phyloP scores from a whole-genome alignment of 2,329 filamentous ascomycete species.

The Xylariaceae sp. region DNA sequence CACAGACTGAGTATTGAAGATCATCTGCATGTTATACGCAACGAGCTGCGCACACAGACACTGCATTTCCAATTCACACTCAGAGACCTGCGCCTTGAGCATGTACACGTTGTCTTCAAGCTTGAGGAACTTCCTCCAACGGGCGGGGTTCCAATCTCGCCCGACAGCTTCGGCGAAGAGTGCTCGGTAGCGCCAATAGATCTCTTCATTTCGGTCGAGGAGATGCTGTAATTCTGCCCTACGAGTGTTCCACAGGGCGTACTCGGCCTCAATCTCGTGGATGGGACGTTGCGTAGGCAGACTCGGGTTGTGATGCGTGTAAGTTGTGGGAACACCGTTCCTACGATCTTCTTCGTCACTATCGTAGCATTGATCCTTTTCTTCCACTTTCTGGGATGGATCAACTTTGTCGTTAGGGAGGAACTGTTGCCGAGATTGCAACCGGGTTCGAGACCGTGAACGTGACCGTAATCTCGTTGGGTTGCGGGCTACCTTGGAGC shows the following conservation, averaged over 20 bases:
- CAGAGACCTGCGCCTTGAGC: not conserved
- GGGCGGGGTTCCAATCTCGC: not conserved
- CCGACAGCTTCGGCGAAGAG: not conserved
- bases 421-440: no score
- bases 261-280: not conserved
- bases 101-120: not conserved
- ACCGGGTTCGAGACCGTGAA: no score
- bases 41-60: not conserved
- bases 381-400: no score
- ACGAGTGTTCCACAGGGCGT: not conserved
- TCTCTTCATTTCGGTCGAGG: not conserved
- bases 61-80: not conserved
- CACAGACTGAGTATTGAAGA: no score
- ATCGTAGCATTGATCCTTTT: no score
- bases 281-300: not conserved
- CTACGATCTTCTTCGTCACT: not conserved
- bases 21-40: no score
- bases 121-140: not conserved
- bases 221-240: not conserved
- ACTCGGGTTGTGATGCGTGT: not conserved
- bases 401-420: no score
- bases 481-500: no score
- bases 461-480: no score
- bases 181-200: not conserved
- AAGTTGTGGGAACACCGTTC: not conserved